Evolutionary conservation across 2,329 filamentous ascomycete genomes (phyloP).

Genomic region (Ophiosphaerella herpotricha): DNA sequence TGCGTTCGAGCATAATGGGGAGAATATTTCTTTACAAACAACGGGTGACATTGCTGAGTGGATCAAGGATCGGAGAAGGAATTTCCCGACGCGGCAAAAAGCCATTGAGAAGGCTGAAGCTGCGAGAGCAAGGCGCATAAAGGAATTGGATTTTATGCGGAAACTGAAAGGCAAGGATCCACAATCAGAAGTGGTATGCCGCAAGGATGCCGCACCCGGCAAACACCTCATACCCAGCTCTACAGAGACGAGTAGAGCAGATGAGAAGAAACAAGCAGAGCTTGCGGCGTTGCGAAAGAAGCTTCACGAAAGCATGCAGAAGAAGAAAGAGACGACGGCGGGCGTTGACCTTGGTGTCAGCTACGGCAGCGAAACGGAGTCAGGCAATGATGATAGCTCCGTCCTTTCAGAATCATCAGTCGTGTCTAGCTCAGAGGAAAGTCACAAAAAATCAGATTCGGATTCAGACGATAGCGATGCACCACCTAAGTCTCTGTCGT

Average conservation of each 20-base stretch:
- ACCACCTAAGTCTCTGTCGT: constrained; percentile 45
- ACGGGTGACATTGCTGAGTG: constrained; percentile 75
- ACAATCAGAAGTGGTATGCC: constrained; percentile 12
- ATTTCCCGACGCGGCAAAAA: constrained; percentile 78
- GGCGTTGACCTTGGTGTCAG: constrained; percentile 34
- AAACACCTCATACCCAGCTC: not conserved
- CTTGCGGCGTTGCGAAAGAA: constrained; percentile 42
- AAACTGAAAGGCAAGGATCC: constrained; percentile 27
- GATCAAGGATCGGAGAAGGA: constrained; percentile 77
- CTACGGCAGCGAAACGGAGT: constrained; percentile 37
- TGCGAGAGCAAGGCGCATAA: constrained; percentile 24
- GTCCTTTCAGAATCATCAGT: constrained; percentile 35
- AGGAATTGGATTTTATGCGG: constrained; percentile 48
- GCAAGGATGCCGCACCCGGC: not conserved
- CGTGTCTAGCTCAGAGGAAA: constrained; percentile 39
- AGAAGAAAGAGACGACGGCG: constrained; percentile 16
- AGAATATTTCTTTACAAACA: constrained; percentile 58
- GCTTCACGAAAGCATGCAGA: constrained; percentile 39
- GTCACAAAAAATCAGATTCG: constrained; percentile 23
- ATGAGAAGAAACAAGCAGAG: constrained; percentile 18
- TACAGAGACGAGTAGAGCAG: constrained; percentile 6
- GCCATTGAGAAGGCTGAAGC: constrained; percentile 65
- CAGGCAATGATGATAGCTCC: constrained; percentile 27
- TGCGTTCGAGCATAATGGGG: constrained; percentile 62
- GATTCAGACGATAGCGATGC: constrained; percentile 26